These are phyloP conservation scores for Harrya chromipes DNA, from an alignment of 768 basidiomycete genomes.

Conservation along the genomic window DNA sequence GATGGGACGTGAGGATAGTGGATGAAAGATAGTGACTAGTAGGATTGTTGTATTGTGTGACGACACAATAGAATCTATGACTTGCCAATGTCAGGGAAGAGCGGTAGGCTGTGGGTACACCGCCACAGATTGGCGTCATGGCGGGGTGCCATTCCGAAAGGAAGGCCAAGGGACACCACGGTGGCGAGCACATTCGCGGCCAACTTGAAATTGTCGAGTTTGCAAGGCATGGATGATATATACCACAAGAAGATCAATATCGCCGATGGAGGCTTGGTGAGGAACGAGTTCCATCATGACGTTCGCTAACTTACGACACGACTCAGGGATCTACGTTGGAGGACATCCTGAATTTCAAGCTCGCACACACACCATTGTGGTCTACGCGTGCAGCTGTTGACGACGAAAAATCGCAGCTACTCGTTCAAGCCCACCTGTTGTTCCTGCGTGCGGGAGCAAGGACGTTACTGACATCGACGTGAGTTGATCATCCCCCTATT, in stretches of 20 bases:
- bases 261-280: slow-evolving; percentile 50
- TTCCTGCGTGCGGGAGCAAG: slow-evolving; percentile 66
- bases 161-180: too few species aligned
- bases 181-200: too few species aligned
- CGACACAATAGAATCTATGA: slow-evolving; percentile 2
- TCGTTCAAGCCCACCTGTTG: slow-evolving; percentile 56
- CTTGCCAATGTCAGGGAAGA: too few species aligned
- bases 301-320: not conserved
- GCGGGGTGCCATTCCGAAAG: not conserved
- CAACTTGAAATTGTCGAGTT: not conserved
- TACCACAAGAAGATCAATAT: slow-evolving; percentile 21
- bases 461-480: slow-evolving; percentile 72
- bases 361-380: slow-evolving; percentile 63
- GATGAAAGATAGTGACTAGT: slow-evolving; percentile 27
- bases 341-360: slow-evolving; percentile 43
- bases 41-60: slow-evolving; percentile 19
- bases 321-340: slow-evolving; percentile 63
- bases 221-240: slow-evolving; percentile 3
- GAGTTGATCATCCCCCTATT: slow-evolving; percentile 5
- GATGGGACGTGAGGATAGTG: slow-evolving; percentile 23
- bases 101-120: not conserved
- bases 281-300: not conserved
- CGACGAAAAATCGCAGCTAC: slow-evolving; percentile 40
- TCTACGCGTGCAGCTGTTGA: slow-evolving; percentile 59
- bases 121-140: slow-evolving; percentile 5